These are phyloP conservation scores for Phytophthora pisi DNA, from an alignment of 352 stramenopile species.

Conservation along the genomic window DNA sequence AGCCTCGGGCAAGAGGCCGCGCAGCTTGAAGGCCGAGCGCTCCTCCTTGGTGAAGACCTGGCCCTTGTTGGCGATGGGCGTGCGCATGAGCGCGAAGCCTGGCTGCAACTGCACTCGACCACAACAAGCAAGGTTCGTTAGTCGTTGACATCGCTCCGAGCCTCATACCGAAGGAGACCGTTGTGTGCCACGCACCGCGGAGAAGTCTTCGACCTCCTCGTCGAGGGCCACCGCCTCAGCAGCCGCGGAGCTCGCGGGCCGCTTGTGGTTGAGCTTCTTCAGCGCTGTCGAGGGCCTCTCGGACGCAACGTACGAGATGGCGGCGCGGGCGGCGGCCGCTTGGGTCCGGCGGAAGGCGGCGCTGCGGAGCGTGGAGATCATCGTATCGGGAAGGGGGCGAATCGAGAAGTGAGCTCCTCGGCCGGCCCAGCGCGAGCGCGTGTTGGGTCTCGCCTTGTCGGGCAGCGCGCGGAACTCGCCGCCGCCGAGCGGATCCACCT, in stretches of 20 bases:
- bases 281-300: conserved; percentile 1
- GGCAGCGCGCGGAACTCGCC: not conserved
- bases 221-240: conserved; percentile 10
- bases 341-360: conserved; percentile 14
- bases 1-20: conserved; percentile 89
- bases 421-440: not conserved
- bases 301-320: conserved; percentile 26
- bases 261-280: conserved; percentile 20
- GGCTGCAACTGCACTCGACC: conserved; percentile 9
- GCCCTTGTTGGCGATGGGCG: conserved; percentile 93
- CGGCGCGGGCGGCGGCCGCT: conserved; percentile 6
- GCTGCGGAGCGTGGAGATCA: conserved; percentile 29
- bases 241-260: conserved; percentile 21
- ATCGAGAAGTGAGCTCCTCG: conserved; percentile 28
- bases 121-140: conserved; percentile 7
- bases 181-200: conserved; percentile 10
- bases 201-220: conserved; percentile 14
- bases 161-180: conserved; percentile 1
- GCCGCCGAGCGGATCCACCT: conserved; percentile 4
- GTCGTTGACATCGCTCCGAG: not conserved
- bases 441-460: conserved; percentile 1
- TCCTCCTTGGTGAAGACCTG: conserved; percentile 93
- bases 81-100: conserved; percentile 55
- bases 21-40: conserved; percentile 85
- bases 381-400: conserved; percentile 1